A percentile compares a stretch with the other conserved stretches of the same genome.
Evolutionary conservation across 768 basidiomycete genomes (phyloP).

Genomic region (Infundibulicybe gibba): DNA sequence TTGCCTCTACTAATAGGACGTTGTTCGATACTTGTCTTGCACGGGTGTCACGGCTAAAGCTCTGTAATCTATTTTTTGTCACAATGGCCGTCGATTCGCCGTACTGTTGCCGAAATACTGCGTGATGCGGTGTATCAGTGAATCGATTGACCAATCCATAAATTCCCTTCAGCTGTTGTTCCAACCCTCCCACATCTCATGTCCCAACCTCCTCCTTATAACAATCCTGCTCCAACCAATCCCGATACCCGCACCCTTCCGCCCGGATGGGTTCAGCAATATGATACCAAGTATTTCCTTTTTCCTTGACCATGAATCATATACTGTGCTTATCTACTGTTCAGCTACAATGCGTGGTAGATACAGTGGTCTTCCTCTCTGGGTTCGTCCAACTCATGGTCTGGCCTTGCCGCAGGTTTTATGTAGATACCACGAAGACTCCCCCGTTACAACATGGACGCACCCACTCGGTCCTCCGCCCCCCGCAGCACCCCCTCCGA

Average conservation of each 20-base stretch:
- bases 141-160: conserved; percentile 2
- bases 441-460: conserved; percentile 69
- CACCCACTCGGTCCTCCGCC: conserved; percentile 61
- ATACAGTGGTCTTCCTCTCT: conserved; percentile 9
- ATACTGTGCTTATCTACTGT: conserved; percentile 9
- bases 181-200: conserved; percentile 16
- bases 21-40: background rate
- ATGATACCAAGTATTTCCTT: conserved; percentile 55
- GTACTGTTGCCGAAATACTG: conserved; percentile 2
- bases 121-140: conserved; percentile 6
- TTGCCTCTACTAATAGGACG: conserved; percentile 1
- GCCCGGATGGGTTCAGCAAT: conserved; percentile 66
- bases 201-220: conserved; percentile 43
- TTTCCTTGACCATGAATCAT: conserved; percentile 18
- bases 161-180: conserved; percentile 6
- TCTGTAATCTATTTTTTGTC: background rate
- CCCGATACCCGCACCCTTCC: conserved; percentile 64
- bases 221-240: conserved; percentile 25
- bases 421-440: conserved; percentile 60
- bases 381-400: no score
- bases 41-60: no score
- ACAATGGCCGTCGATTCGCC: background rate
- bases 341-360: conserved; percentile 67
- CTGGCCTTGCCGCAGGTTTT: conserved; percentile 52
- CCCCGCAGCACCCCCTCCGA: conserved; percentile 31